phyloP scores from a whole-genome alignment of 495 filamentous ascomycete genomes.

The Penicillium egyptiacum region DNA sequence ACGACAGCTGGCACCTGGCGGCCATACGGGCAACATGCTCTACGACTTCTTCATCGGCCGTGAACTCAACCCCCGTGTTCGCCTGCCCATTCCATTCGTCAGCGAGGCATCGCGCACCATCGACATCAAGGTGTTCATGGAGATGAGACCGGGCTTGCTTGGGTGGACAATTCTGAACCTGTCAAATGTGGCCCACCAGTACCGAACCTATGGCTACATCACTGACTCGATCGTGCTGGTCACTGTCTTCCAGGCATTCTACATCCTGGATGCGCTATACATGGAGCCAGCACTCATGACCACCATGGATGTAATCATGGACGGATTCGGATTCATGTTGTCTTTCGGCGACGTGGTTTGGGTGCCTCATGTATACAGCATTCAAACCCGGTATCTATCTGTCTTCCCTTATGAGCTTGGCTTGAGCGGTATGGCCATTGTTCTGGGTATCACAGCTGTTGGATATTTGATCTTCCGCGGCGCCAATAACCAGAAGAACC shows the following conservation, averaged over 20 bases:
- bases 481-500: conserved; percentile 91
- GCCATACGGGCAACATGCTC: conserved; percentile 77
- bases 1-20: conserved; percentile 79
- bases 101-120: conserved; percentile 56
- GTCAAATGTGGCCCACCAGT: conserved; percentile 84
- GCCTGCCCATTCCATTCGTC: conserved; percentile 68
- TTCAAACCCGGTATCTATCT: conserved; percentile 86
- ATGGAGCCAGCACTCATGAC: conserved; percentile 92
- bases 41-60: conserved; percentile 99
- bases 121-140: conserved; percentile 89
- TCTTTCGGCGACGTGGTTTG: conserved; percentile 91
- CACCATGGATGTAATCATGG: conserved; percentile 92
- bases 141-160: conserved; percentile 87
- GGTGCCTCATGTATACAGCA: conserved; percentile 87
- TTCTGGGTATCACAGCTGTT: conserved; percentile 61
- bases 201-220: conserved; percentile 75
- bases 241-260: conserved; percentile 74
- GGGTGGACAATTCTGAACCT: conserved; percentile 88
- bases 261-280: conserved; percentile 82
- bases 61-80: conserved; percentile 89
- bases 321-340: conserved; percentile 98
- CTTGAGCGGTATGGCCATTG: conserved; percentile 55
- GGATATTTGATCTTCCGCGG: conserved; percentile 91
- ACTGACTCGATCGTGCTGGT: conserved; percentile 88
- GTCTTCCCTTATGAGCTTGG: conserved; percentile 79